Evolutionary conservation across 2,329 filamentous ascomycete genomes (phyloP).

Genomic region (Nigrograna mackinnonii): DNA sequence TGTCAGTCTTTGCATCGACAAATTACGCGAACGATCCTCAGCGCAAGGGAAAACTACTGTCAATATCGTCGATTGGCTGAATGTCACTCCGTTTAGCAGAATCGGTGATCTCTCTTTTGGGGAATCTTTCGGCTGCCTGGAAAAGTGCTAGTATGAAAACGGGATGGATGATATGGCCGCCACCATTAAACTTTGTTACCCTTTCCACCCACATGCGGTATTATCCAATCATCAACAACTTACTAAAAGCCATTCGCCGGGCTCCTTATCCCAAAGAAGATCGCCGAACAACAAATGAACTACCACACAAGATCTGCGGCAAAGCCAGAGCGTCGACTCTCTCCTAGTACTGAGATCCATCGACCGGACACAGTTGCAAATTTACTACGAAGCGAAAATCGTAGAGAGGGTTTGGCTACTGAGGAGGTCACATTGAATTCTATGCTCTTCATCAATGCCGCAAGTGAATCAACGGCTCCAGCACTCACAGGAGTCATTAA

Average conservation of each 20-base stretch:
- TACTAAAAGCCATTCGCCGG: slow-evolving; percentile 9
- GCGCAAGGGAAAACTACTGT: no score
- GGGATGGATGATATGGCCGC: slow-evolving; percentile 13
- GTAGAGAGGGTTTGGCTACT: slow-evolving; percentile 7
- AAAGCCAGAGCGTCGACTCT: slow-evolving; percentile 7
- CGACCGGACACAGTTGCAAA: slow-evolving; percentile 9
- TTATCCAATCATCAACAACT: slow-evolving; percentile 6
- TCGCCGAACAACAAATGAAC: slow-evolving; percentile 9
- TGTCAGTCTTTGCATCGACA: slow-evolving; percentile 5
- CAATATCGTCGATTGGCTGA: slow-evolving; percentile 14
- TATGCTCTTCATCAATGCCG: slow-evolving; percentile 37
- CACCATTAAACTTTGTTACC: slow-evolving; percentile 11
- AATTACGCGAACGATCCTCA: slow-evolving; percentile 2
- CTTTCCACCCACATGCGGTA: slow-evolving; percentile 9
- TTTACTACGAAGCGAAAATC: slow-evolving; percentile 5
- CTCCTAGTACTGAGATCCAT: not conserved
- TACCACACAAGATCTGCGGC: slow-evolving; percentile 3
- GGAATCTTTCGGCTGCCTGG: slow-evolving; percentile 26
- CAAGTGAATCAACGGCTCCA: slow-evolving; percentile 44
- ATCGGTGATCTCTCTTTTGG: slow-evolving; percentile 28
- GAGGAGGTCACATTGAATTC: slow-evolving; percentile 8
- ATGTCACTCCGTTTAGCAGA: slow-evolving; percentile 15
- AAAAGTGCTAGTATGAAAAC: slow-evolving; percentile 15
- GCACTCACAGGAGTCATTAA: slow-evolving; percentile 17
- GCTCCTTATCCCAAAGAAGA: slow-evolving; percentile 7